Conservation (phyloP, 352 stramenopile genomes). For the Pythium brassicae region DNA sequence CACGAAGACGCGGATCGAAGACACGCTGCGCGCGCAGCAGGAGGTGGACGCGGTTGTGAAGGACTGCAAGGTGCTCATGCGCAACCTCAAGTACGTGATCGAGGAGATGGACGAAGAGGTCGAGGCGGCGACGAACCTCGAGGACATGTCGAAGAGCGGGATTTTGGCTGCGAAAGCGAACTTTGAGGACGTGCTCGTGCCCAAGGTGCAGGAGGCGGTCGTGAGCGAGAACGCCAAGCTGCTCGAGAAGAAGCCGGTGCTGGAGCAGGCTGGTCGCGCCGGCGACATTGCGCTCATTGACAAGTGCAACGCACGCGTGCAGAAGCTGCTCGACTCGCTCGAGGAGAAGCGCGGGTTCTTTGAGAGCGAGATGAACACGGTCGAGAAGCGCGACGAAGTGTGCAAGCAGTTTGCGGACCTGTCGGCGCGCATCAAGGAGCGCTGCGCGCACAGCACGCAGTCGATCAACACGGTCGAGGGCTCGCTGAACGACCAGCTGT, state of each 20-base stretch:
- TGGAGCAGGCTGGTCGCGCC: conserved; percentile 51
- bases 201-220: conserved; percentile 65
- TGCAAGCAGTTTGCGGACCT: conserved; percentile 75
- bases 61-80: conserved; percentile 82
- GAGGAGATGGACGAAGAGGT: conserved; percentile 88
- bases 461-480: conserved; percentile 77
- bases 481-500: conserved; percentile 71
- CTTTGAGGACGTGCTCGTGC: conserved; percentile 65
- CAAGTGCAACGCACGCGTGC: conserved; percentile 61
- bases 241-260: conserved; percentile 67
- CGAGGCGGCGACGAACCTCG: conserved; percentile 63
- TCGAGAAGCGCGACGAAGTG: conserved; percentile 72
- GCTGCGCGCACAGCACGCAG: conserved; percentile 64
- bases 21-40: conserved; percentile 54
- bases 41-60: conserved; percentile 82
- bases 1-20: conserved; percentile 48
- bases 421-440: conserved; percentile 73
- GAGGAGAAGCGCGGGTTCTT: conserved; percentile 75
- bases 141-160: conserved; percentile 64
- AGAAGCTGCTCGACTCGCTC: conserved; percentile 61
- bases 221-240: conserved; percentile 81
- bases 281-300: conserved; percentile 71
- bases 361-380: conserved; percentile 64
- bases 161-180: conserved; percentile 63
- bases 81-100: conserved; percentile 86